Evolutionary conservation across 257 asterid genomes (phyloP).

Genomic region (Solanum virginianum): DNA sequence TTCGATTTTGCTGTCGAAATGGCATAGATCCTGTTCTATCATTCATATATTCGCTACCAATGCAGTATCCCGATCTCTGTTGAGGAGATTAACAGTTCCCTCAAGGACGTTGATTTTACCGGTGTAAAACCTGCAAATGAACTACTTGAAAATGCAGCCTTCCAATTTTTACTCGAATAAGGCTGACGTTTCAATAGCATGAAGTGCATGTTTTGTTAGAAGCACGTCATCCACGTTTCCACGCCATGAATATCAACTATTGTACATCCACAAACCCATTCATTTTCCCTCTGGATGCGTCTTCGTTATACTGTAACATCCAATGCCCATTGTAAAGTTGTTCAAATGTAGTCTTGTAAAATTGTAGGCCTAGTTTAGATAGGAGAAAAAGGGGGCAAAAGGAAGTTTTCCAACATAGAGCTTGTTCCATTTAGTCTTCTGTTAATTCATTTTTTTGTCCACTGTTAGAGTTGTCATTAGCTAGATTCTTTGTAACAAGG

Average conservation of each 20-base stretch:
- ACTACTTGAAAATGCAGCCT: slow-evolving; percentile 53
- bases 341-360: slow-evolving; percentile 22
- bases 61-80: slow-evolving; percentile 66
- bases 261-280: slow-evolving; percentile 17
- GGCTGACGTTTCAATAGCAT: slow-evolving; percentile 6
- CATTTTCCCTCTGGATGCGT: neutral
- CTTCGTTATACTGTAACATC: neutral
- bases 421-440: neutral
- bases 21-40: neutral
- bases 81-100: slow-evolving; percentile 44
- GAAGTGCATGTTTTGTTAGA: neutral
- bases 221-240: neutral
- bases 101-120: slow-evolving; percentile 45
- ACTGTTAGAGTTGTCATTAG: neutral
- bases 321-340: slow-evolving; percentile 22
- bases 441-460: neutral
- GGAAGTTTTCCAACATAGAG: slow-evolving; percentile 4
- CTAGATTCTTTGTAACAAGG: slow-evolving; percentile 8
- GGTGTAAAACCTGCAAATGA: slow-evolving; percentile 62
- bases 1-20: neutral
- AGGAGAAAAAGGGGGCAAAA: slow-evolving; percentile 18
- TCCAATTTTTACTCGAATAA: slow-evolving; percentile 57
- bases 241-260: slow-evolving; percentile 7
- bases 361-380: slow-evolving; percentile 31
- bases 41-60: neutral